Conservation (phyloP, 805 yeast genomes). For the Candida orba region DNA sequence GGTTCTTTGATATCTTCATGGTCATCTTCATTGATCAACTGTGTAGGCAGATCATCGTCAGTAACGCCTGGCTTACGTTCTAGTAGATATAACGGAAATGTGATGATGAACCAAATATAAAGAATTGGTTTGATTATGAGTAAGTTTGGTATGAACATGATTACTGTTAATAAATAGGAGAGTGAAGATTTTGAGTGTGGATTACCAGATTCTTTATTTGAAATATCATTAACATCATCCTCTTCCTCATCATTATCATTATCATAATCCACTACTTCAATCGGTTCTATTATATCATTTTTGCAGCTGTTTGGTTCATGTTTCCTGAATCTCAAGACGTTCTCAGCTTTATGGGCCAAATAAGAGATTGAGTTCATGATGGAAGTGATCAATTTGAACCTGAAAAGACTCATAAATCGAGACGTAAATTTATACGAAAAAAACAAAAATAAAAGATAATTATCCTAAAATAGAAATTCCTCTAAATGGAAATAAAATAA, state of each 20-base stretch:
- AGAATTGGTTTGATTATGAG: constrained; percentile 46
- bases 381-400: background rate
- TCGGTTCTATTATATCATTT: background rate
- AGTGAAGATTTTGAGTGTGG: background rate
- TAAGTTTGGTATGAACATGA: constrained; percentile 43
- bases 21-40: background rate
- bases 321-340: constrained; percentile 9
- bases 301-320: constrained; percentile 2
- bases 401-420: no score
- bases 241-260: background rate
- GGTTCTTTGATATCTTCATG: constrained; percentile 6
- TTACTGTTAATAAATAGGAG: constrained; percentile 17
- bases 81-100: constrained; percentile 48
- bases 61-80: constrained; percentile 13
- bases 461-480: background rate
- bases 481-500: no score
- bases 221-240: background rate
- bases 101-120: constrained; percentile 41
- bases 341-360: constrained; percentile 20
- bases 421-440: no score
- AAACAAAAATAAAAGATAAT: background rate
- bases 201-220: background rate
- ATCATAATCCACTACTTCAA: background rate
- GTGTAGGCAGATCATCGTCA: no score
- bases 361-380: constrained; percentile 24